Evolutionary conservation across 1,139 yeast genomes (phyloP), one percentile per base, ranked within the genome.

Genomic region (Ogataea hybrid): DNA sequence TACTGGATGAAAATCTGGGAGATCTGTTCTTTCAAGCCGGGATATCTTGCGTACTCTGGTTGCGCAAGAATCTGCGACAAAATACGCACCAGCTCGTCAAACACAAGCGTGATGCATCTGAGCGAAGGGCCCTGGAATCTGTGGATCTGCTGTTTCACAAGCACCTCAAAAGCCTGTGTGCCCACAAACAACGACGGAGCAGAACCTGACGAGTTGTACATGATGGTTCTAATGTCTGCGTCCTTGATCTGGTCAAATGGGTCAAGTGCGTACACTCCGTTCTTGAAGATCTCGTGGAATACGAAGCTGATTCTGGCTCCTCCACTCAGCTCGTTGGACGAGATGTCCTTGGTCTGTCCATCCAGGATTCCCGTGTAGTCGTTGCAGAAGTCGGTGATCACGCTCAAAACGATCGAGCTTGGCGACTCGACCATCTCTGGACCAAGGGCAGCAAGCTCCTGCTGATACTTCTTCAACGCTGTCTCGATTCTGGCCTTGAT

Each of bases 251-350:
- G 96, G 62, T 92, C 98, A 65, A 87, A 94, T 43, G 99, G 99
- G 64, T 94, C 98, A 47, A 92, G 73, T 0, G 97, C 87, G 61
- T 81, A 80, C 47, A 92, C 79, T 66, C 98, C 98, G 62, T 87
- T 89, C 62, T 90, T 84, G 71, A 82, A 92, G 47, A 92, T 85
- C 69, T 92, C 98, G 63, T 92, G 98, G 73, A 92, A 92, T 22
- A 92, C 98, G 73, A 90, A 94, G 25, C 96, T 84, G 53, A 92
- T 86, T 75, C 99, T 86, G 2, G 99, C 99, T 65, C 98, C 98
- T 65, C 97, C 97, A 52, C 90, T 82, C 54, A 89, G 75, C 66
- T 89, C 97, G 63, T 81, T 80, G 14, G 86, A 77, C 7, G 92
- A 80, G 54, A 92, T 75, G 63, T 92, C 97, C 61, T 81, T 88